phyloP scores from a whole-genome alignment of 768 basidiomycete genomes.

The Crepidotus variabilis region DNA sequence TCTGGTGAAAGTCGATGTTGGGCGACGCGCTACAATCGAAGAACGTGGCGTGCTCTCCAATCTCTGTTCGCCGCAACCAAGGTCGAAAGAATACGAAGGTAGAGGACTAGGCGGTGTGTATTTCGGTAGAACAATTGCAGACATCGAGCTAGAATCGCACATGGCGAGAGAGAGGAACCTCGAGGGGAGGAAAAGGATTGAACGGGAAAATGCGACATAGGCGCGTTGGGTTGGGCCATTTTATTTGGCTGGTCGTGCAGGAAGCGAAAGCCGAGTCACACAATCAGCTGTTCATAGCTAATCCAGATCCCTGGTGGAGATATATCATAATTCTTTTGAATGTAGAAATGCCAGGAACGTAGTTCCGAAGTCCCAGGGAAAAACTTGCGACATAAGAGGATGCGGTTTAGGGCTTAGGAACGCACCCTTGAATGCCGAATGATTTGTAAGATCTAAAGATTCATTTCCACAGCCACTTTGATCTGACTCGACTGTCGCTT shows the following conservation, averaged over 20 bases:
- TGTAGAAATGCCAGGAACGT: background rate
- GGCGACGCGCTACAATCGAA: constrained; percentile 16
- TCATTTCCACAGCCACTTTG: background rate
- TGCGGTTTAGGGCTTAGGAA: background rate
- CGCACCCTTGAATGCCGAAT: background rate
- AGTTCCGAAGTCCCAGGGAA: background rate
- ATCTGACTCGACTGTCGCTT: background rate
- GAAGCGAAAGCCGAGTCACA: background rate
- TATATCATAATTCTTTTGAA: background rate
- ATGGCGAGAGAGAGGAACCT: background rate
- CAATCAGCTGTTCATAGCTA: background rate
- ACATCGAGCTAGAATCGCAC: background rate
- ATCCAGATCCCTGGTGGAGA: background rate
- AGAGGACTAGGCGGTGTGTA: constrained; percentile 54
- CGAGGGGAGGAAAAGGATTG: background rate
- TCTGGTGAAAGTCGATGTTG: constrained; percentile 39
- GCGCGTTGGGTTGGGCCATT: background rate
- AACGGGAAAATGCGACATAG: background rate
- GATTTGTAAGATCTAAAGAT: background rate
- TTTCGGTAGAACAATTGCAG: constrained; percentile 33
- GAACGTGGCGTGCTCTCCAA: constrained; percentile 46
- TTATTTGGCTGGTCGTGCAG: background rate
- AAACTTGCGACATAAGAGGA: background rate
- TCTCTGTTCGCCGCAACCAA: constrained; percentile 45
- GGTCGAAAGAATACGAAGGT: constrained; percentile 57